These are phyloP conservation scores for Polyplosphaeria fusca DNA, from an alignment of 495 filamentous ascomycete genomes.

Conservation along the genomic window DNA sequence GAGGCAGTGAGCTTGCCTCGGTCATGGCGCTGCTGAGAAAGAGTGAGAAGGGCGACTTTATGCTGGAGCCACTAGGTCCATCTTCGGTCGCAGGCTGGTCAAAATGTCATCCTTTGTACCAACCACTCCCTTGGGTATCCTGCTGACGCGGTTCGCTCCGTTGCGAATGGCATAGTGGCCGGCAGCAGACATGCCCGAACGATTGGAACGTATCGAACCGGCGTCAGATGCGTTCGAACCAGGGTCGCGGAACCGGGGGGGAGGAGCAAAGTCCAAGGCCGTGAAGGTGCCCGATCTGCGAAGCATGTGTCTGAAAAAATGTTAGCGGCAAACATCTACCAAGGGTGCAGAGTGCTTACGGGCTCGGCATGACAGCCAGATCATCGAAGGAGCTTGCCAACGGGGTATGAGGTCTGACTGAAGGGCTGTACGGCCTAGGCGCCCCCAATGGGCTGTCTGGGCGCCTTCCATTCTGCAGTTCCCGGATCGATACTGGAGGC, in stretches of 20 bases:
- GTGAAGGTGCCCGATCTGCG: conserved; percentile 90
- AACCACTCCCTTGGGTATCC: conserved; percentile 76
- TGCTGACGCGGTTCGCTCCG: conserved; percentile 87
- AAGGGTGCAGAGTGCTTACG: conserved; percentile 61
- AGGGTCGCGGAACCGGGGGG: conserved; percentile 72
- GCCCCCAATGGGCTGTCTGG: conserved; percentile 80
- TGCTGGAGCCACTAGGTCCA: conserved; percentile 48
- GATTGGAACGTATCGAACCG: conserved; percentile 80
- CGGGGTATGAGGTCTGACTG: conserved; percentile 67
- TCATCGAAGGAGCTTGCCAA: conserved; percentile 84
- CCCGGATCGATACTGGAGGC: conserved; percentile 66
- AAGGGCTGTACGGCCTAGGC: conserved; percentile 66
- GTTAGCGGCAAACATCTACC: conserved; percentile 38
- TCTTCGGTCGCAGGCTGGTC: conserved; percentile 69
- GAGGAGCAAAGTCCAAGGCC: conserved; percentile 90
- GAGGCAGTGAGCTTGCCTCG: background rate
- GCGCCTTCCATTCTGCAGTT: conserved; percentile 62
- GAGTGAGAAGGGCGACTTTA: conserved; percentile 19
- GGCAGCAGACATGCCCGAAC: conserved; percentile 62
- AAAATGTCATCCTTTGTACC: conserved; percentile 73
- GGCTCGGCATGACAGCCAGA: conserved; percentile 77
- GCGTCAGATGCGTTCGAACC: conserved; percentile 69
- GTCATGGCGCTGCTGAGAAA: conserved; percentile 8
- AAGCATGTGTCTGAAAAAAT: conserved; percentile 63
- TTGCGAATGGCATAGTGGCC: conserved; percentile 75